A percentile compares a stretch with the other conserved stretches of the same genome.
Conservation (phyloP, 2,329 filamentous ascomycete species). For the Thelonectria discophora region DNA sequence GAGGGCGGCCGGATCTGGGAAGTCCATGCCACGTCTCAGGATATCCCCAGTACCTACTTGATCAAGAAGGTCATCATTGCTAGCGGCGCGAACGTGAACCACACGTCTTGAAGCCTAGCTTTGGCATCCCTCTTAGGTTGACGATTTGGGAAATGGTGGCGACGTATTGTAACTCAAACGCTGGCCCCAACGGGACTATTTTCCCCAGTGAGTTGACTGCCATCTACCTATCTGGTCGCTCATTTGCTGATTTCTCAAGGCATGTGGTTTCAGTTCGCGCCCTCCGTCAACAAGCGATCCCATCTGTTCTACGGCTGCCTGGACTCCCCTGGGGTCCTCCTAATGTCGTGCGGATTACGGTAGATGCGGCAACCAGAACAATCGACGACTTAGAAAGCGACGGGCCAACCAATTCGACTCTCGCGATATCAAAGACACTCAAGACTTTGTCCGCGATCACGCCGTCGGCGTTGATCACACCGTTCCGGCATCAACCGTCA, state of each 20-base stretch:
- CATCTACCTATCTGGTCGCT: background rate
- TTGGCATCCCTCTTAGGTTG: conserved; percentile 19
- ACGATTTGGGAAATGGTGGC: conserved; percentile 23
- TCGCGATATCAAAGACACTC: conserved; percentile 13
- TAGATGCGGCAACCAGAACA: conserved; percentile 11
- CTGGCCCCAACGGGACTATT: conserved; percentile 12
- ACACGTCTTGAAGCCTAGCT: conserved; percentile 14
- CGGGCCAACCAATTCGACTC: background rate
- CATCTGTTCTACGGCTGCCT: conserved; percentile 23
- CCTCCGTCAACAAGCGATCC: conserved; percentile 5
- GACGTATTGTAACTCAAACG: conserved; percentile 20
- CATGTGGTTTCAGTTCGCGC: conserved; percentile 19
- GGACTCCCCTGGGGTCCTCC: conserved; percentile 21
- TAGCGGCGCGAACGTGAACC: too few relatives aligned
- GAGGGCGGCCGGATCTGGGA: conserved; percentile 11
- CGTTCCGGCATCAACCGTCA: conserved; percentile 11
- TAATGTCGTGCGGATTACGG: conserved; percentile 15
- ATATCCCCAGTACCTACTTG: background rate
- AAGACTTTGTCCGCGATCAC: conserved; percentile 13
- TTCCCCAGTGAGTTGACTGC: conserved; percentile 16
- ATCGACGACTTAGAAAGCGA: conserved; percentile 3
- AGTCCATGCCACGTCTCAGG: conserved; percentile 3
- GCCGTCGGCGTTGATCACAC: conserved; percentile 12
- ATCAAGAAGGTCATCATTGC: conserved; percentile 19
- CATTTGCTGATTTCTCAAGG: background rate